Evolutionary conservation across 2,329 filamentous ascomycete species (phyloP).

Genomic region (Calonectria hawksworthii): DNA sequence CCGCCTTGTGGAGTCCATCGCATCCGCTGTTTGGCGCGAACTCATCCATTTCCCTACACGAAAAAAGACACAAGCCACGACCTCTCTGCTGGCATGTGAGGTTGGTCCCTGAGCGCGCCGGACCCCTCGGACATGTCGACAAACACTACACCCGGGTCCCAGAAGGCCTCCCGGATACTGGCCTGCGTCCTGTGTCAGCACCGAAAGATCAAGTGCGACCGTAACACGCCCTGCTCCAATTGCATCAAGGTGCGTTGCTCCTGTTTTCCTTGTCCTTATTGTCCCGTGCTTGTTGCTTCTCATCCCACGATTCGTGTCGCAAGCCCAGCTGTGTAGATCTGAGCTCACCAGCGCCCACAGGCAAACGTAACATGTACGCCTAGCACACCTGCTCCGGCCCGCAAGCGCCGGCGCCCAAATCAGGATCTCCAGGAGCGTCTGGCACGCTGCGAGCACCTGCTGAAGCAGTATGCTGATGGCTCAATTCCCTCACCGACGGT

Average conservation of each 20-base stretch:
- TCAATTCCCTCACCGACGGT: conserved; percentile 45
- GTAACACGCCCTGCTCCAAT: conserved; percentile 71
- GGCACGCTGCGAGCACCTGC: conserved; percentile 69
- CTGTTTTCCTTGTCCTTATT: conserved; percentile 4
- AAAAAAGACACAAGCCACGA: not conserved
- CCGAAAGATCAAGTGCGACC: conserved; percentile 74
- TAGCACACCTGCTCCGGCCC: conserved; percentile 71
- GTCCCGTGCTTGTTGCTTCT: conserved; percentile 1
- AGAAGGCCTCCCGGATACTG: conserved; percentile 62
- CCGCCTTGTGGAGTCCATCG: conserved; percentile 21
- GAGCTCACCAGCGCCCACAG: conserved; percentile 49
- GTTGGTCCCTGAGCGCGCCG: conserved; percentile 26
- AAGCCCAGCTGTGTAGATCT: not conserved
- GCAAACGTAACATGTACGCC: conserved; percentile 72
- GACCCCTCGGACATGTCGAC: conserved; percentile 50
- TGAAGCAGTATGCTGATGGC: conserved; percentile 69
- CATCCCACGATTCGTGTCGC: not conserved
- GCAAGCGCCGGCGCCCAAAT: conserved; percentile 71
- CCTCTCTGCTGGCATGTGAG: conserved; percentile 48
- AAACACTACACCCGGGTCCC: conserved; percentile 43
- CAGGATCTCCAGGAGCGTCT: conserved; percentile 74
- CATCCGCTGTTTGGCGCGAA: conserved; percentile 6
- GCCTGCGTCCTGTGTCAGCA: conserved; percentile 72
- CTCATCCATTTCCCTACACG: not conserved
- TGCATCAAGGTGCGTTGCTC: conserved; percentile 67